Evolutionary conservation across 2,329 filamentous ascomycete species (phyloP).

Genomic region (Sporothrix inflata): DNA sequence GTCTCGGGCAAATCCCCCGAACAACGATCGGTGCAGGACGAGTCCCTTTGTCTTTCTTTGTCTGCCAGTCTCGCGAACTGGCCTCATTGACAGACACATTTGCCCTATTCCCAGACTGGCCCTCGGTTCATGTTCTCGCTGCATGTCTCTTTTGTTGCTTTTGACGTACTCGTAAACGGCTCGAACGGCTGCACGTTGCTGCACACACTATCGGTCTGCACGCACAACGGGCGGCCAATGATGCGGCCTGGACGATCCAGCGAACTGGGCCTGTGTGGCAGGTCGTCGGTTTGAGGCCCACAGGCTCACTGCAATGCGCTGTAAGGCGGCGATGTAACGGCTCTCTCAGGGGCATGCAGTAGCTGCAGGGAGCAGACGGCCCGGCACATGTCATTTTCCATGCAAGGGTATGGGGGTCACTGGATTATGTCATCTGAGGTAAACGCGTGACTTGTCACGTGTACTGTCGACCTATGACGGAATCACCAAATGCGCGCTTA

Average conservation of each 20-base stretch:
- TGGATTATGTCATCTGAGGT: not conserved
- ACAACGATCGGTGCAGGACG: not conserved
- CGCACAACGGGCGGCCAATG: not conserved
- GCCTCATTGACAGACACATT: not conserved
- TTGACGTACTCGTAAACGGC: not conserved
- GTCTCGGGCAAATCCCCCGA: conserved; percentile 2
- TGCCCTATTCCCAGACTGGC: not conserved
- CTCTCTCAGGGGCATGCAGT: conserved; percentile 14
- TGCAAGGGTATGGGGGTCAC: not conserved
- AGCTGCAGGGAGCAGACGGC: not conserved
- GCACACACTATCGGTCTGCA: conserved; percentile 22
- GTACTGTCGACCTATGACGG: conserved; percentile 16
- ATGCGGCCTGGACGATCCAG: conserved; percentile 3
- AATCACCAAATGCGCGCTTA: conserved; percentile 20
- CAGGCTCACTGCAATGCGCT: not conserved
- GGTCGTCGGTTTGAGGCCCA: not conserved
- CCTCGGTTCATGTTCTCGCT: not conserved
- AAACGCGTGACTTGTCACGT: not conserved
- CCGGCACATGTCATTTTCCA: not conserved
- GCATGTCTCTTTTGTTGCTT: not conserved
- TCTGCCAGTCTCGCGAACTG: not conserved
- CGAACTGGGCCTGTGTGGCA: not conserved
- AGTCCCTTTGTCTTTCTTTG: not conserved
- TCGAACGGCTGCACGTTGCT: conserved; percentile 6
- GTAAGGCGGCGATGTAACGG: conserved; percentile 15